Percentiles rank a stretch among this genome's conserved stretches.
Conservation (phyloP, 805 yeast species). For the Brettanomyces anomalus region DNA sequence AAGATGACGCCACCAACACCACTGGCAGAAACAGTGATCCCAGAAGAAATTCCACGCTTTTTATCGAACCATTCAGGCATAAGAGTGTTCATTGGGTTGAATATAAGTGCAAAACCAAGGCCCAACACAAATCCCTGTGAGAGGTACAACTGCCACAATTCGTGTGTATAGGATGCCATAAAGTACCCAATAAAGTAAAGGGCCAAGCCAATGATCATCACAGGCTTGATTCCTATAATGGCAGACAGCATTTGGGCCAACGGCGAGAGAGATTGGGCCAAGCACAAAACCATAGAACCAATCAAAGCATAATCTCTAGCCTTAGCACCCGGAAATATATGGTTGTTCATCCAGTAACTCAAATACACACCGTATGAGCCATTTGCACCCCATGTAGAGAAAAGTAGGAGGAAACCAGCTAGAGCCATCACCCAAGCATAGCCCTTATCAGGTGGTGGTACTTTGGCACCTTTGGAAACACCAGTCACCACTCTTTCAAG, state of each 20-base stretch:
- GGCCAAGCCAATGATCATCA: conserved; percentile 27
- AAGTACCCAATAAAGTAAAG: conserved; percentile 39
- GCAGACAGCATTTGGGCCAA: conserved; percentile 14
- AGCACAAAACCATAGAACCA: conserved; percentile 35
- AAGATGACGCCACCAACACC: conserved; percentile 38
- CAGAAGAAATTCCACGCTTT: conserved; percentile 34
- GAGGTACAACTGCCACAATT: conserved; percentile 38
- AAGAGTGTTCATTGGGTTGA: conserved; percentile 39
- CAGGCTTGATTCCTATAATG: conserved; percentile 13
- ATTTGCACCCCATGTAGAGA: conserved; percentile 62
- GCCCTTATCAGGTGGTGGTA: conserved; percentile 15
- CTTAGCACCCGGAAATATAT: conserved; percentile 42
- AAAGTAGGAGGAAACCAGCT: conserved; percentile 34
- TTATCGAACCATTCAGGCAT: conserved; percentile 54
- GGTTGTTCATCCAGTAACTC: conserved; percentile 39
- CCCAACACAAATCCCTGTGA: conserved; percentile 51
- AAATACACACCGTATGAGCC: conserved; percentile 54
- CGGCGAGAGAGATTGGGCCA: conserved; percentile 20
- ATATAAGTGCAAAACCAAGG: conserved; percentile 38
- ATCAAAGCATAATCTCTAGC: conserved; percentile 51
- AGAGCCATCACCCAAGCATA: conserved; percentile 48
- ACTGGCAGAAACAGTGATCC: conserved; percentile 31
- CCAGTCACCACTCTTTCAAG: conserved; percentile 2
- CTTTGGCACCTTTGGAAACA: neutral
- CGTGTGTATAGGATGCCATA: conserved; percentile 19